Percentiles rank a stretch among this genome's conserved stretches.
These are phyloP conservation scores for Camellia sinensis DNA, from an alignment of 148 eudicot species.

Conservation along the genomic window DNA sequence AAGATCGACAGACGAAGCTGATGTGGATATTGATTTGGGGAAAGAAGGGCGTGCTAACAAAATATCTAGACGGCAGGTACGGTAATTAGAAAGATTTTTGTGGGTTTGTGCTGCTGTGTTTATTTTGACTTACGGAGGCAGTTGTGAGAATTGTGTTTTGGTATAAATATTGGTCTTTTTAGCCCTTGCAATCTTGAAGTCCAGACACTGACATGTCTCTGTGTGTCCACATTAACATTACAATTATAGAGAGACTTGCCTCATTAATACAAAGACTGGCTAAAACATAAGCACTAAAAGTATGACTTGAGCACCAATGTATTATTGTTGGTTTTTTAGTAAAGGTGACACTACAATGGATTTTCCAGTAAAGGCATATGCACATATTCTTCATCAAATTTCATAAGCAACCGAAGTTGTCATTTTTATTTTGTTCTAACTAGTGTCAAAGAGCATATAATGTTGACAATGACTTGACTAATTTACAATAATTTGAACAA, in stretches of 20 bases:
- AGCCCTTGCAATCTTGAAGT: neutral
- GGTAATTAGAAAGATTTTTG: constrained; percentile 4
- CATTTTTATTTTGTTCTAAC: neutral
- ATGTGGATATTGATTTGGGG: constrained; percentile 78
- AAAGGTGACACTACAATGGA: neutral
- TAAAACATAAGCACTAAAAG: neutral
- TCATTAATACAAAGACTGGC: neutral
- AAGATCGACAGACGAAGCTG: constrained; percentile 70
- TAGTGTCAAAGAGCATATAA: neutral
- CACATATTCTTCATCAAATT: neutral
- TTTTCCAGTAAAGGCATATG: neutral
- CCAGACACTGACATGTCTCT: neutral
- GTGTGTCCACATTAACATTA: neutral
- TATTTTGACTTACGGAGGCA: neutral
- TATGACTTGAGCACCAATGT: neutral
- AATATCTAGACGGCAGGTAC: constrained; percentile 92
- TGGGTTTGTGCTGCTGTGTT: neutral
- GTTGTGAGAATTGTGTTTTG: neutral
- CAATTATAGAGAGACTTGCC: neutral
- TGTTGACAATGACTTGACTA: neutral
- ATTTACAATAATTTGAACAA: neutral
- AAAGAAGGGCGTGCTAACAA: constrained; percentile 80
- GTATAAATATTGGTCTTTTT: neutral
- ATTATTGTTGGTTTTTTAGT: neutral
- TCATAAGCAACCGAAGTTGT: neutral